phyloP scores from a whole-genome alignment of 129 eudicot species.

The Chrysanthemum makinoi region DNA sequence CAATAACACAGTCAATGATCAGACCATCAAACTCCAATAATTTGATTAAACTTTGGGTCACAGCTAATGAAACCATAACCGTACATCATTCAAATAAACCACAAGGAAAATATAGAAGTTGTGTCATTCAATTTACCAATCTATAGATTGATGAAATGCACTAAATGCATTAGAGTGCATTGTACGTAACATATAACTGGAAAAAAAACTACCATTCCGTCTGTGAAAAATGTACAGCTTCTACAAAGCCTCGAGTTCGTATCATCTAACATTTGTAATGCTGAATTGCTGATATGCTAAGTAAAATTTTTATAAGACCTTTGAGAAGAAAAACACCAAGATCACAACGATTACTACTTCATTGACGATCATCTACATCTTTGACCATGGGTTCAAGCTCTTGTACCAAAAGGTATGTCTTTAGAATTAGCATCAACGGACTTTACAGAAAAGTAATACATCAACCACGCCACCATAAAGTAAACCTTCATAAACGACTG shows the following conservation, averaged over 20 bases:
- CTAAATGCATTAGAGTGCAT: too few species aligned
- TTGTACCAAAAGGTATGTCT: constrained; percentile 54
- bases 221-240: constrained; percentile 41
- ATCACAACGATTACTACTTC: constrained; percentile 22
- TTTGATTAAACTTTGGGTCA: too few species aligned
- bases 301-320: background rate
- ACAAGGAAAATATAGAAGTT: too few species aligned
- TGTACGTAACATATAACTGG: too few species aligned
- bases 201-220: background rate
- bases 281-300: constrained; percentile 16
- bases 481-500: constrained; percentile 78
- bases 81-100: too few species aligned
- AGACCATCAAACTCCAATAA: too few species aligned
- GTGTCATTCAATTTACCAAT: too few species aligned
- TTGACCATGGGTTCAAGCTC: constrained; percentile 65
- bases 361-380: constrained; percentile 42
- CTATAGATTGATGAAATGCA: too few species aligned
- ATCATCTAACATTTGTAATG: constrained; percentile 44
- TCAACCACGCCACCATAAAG: constrained; percentile 82
- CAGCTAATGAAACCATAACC: too few species aligned
- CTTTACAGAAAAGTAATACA: constrained; percentile 71
- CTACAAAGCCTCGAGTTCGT: constrained; percentile 40
- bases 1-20: too few species aligned
- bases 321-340: constrained; percentile 35
- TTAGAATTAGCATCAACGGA: constrained; percentile 53